Percentiles rank a stretch among this genome's conserved stretches.
These are phyloP conservation scores for Pseudocercospora macadamiae DNA, from an alignment of 2,329 filamentous ascomycete species.

Conservation along the genomic window DNA sequence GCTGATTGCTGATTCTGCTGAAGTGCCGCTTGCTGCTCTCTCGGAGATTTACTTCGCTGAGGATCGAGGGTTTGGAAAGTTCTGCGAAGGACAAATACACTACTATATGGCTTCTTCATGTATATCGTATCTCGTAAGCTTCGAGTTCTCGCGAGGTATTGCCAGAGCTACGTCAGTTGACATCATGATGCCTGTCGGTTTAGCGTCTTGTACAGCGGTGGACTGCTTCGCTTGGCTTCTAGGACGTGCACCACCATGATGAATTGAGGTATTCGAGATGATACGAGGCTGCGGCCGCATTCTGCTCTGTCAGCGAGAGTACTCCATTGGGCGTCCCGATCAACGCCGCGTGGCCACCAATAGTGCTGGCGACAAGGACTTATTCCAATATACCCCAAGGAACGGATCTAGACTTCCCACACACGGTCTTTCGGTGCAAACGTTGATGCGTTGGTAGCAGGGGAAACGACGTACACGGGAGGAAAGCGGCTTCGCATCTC, in stretches of 20 bases:
- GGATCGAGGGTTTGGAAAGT: background rate
- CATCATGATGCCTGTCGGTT: background rate
- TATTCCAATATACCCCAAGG: too few species aligned
- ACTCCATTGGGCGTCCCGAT: too few species aligned
- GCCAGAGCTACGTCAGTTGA: conserved; percentile 2
- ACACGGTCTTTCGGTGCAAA: too few species aligned
- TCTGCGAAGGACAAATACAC: too few species aligned
- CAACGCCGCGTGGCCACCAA: too few species aligned
- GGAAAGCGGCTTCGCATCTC: too few species aligned
- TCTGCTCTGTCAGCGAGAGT: background rate
- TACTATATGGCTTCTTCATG: background rate
- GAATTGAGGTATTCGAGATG: background rate
- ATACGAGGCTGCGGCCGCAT: background rate
- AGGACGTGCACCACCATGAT: background rate
- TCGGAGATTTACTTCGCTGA: too few species aligned
- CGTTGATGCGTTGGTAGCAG: too few species aligned
- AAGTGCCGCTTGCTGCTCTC: background rate
- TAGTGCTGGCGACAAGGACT: too few species aligned
- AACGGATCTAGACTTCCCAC: too few species aligned
- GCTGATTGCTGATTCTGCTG: conserved; percentile 5
- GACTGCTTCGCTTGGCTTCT: background rate
- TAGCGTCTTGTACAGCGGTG: background rate
- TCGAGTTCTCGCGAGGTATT: background rate
- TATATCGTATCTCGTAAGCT: background rate
- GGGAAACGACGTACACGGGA: too few species aligned